phyloP scores from a whole-genome alignment of 1,284 basidiomycete genomes.

The Tilletiaria anomala region DNA sequence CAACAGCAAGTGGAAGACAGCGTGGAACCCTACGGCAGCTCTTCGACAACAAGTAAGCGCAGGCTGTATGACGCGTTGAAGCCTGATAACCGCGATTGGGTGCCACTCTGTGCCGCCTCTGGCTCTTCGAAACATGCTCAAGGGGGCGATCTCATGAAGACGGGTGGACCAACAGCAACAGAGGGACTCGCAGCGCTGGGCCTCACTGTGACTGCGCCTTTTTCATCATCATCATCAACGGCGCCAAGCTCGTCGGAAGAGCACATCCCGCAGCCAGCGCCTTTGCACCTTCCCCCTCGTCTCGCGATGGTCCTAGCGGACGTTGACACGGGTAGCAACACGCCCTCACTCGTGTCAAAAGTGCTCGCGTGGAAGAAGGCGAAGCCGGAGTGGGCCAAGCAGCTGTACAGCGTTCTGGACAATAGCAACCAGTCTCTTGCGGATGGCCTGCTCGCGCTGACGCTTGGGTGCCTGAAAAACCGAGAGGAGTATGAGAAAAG shows the following conservation, averaged over 20 bases:
- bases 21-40: neutral
- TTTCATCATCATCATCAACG: neutral
- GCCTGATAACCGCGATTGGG: neutral
- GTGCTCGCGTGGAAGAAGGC: slow-evolving; percentile 26
- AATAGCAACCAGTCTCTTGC: slow-evolving; percentile 28
- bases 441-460: slow-evolving; percentile 25
- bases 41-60: neutral
- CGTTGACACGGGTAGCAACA: slow-evolving; percentile 36
- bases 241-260: neutral
- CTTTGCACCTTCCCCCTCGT: slow-evolving; percentile 28
- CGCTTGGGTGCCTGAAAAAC: slow-evolving; percentile 18
- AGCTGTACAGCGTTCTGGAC: slow-evolving; percentile 30
- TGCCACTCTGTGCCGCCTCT: neutral
- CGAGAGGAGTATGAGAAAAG: slow-evolving; percentile 22
- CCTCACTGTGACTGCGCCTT: neutral
- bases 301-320: slow-evolving; percentile 31
- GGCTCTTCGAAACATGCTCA: too few species aligned
- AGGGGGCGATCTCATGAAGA: too few species aligned
- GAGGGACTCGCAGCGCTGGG: neutral
- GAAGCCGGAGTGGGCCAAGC: slow-evolving; percentile 30
- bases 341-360: slow-evolving; percentile 31
- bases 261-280: slow-evolving; percentile 13
- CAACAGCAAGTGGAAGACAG: slow-evolving; percentile 9
- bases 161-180: neutral
- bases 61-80: neutral